These are phyloP conservation scores for Tulasnella sp. DNA, from an alignment of 768 basidiomycete species.

Conservation along the genomic window DNA sequence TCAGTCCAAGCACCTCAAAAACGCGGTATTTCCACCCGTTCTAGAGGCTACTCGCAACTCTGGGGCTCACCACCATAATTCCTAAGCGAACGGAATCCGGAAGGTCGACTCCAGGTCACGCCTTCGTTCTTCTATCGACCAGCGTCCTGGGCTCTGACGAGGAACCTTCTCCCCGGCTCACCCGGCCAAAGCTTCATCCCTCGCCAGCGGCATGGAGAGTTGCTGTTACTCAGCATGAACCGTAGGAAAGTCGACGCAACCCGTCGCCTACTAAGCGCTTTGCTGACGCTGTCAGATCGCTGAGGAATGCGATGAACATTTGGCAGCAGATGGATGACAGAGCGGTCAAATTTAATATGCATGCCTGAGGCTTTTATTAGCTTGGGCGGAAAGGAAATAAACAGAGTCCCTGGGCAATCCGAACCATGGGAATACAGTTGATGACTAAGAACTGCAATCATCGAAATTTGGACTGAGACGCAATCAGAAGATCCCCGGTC, in stretches of 20 bases:
- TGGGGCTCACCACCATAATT: neutral
- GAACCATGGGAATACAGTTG: conserved; percentile 14
- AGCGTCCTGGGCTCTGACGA: neutral
- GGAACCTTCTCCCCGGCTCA: conserved; percentile 10
- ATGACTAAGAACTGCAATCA: conserved; percentile 25
- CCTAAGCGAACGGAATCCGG: conserved; percentile 14
- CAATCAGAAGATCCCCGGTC: neutral
- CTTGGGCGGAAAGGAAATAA: neutral
- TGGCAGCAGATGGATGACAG: neutral
- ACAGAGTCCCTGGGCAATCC: neutral
- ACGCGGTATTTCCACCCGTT: conserved; percentile 12
- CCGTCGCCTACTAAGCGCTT: neutral
- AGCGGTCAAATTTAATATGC: neutral
- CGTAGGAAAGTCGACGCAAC: neutral
- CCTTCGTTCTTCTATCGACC: conserved; percentile 8
- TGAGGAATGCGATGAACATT: neutral
- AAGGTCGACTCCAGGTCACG: conserved; percentile 8
- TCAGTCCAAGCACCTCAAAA: conserved; percentile 8
- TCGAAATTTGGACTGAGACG: conserved; percentile 19
- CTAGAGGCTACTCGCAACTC: conserved; percentile 7
- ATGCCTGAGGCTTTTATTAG: neutral
- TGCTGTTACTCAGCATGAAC: neutral
- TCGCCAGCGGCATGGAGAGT: conserved; percentile 5
- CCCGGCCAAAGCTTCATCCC: neutral
- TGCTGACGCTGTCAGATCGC: neutral